Evolutionary conservation across 208 protist genomes (phyloP).

Genomic region (Novymonas esmeraldas): DNA sequence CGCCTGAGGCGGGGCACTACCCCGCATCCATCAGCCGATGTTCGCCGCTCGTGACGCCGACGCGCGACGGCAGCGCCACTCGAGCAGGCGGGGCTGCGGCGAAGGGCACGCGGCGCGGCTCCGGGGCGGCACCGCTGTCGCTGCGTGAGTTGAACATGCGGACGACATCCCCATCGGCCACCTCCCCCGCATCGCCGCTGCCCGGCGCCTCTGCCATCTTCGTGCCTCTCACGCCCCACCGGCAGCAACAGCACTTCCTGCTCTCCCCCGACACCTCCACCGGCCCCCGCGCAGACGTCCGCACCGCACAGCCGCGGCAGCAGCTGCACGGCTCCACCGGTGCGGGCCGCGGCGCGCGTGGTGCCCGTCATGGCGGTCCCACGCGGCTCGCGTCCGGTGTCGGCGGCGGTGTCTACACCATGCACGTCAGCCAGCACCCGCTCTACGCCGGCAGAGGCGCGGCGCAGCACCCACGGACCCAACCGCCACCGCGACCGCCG

Average conservation of each 20-base stretch:
- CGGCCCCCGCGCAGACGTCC: not conserved
- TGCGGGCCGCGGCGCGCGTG: too few species aligned
- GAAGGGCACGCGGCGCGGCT: not conserved
- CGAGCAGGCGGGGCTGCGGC: not conserved
- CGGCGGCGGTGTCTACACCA: not conserved
- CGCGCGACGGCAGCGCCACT: not conserved
- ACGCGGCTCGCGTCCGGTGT: not conserved
- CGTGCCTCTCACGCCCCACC: not conserved
- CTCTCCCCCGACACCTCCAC: not conserved
- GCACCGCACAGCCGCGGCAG: not conserved
- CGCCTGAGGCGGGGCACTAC: not conserved
- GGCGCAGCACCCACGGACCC: not conserved
- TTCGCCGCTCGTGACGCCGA: not conserved
- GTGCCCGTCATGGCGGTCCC: too few species aligned
- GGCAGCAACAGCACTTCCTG: not conserved
- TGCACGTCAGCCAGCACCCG: conserved; percentile 15
- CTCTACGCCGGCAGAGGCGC: conserved; percentile 17
- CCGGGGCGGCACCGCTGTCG: conserved; percentile 4
- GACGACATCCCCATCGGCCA: not conserved
- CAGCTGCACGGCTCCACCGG: too few species aligned
- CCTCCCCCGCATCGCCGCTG: not conserved
- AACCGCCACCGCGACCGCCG: not conserved
- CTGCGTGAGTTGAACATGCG: conserved; percentile 3
- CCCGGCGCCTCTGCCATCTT: not conserved
- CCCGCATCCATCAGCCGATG: conserved; percentile 2